Conservation (phyloP, 1,284 basidiomycete genomes). For the Microbotryomycetes sp. region DNA sequence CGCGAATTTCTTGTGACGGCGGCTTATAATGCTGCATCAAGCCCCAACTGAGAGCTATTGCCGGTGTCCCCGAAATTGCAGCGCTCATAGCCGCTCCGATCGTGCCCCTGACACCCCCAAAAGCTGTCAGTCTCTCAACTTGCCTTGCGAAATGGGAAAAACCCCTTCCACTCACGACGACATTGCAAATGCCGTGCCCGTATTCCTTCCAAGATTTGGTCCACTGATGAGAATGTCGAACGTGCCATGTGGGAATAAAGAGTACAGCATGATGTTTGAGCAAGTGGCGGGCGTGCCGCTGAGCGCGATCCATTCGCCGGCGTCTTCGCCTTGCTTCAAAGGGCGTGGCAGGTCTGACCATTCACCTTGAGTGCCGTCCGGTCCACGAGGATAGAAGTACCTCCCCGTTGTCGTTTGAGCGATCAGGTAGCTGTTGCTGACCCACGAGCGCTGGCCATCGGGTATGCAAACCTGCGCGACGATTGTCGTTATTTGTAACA, state of each 20-base stretch:
- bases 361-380: slow-evolving; percentile 55
- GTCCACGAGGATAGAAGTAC: slow-evolving; percentile 72
- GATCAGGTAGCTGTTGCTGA: slow-evolving; percentile 77
- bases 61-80: slow-evolving; percentile 59
- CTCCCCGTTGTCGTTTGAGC: slow-evolving; percentile 63
- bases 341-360: slow-evolving; percentile 55
- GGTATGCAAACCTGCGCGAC: neutral
- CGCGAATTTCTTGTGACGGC: slow-evolving; percentile 44
- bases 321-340: slow-evolving; percentile 63
- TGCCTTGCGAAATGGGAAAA: too few species aligned
- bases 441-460: neutral
- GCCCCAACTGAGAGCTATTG: slow-evolving; percentile 78
- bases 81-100: slow-evolving; percentile 79
- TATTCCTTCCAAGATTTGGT: slow-evolving; percentile 44
- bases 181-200: slow-evolving; percentile 35
- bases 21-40: slow-evolving; percentile 67
- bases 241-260: slow-evolving; percentile 63
- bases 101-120: slow-evolving; percentile 61
- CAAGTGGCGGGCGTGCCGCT: slow-evolving; percentile 70
- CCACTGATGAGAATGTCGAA: slow-evolving; percentile 65
- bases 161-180: slow-evolving; percentile 17
- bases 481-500: neutral
- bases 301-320: slow-evolving; percentile 72
- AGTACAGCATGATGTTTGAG: slow-evolving; percentile 78
- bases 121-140: neutral